Evolutionary conservation across 148 eudicot species (phyloP).

Genomic region (Spergularia marina): DNA sequence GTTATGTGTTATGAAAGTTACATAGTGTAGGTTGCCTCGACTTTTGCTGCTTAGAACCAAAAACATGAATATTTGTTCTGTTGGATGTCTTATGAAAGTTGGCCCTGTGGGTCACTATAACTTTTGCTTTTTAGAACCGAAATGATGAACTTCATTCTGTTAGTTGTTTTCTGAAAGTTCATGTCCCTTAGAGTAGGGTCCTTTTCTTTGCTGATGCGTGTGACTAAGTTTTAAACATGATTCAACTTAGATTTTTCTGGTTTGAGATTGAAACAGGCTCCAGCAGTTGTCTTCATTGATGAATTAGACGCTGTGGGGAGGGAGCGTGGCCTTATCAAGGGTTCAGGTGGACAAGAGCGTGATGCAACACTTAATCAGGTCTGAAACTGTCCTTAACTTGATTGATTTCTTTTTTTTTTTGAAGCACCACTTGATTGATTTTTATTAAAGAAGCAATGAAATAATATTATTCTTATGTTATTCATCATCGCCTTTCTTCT

Average conservation of each 20-base stretch:
- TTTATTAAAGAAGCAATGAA: conserved; percentile 12
- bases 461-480: background rate
- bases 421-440: too few relatives aligned
- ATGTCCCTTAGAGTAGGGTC: background rate
- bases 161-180: background rate
- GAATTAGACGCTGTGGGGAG: conserved; percentile 99
- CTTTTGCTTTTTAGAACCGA: background rate
- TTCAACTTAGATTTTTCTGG: conserved; percentile 16
- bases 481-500: background rate
- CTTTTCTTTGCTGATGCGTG: background rate
- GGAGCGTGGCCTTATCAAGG: conserved; percentile 92
- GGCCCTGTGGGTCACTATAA: background rate
- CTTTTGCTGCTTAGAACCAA: too few relatives aligned
- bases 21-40: too few relatives aligned
- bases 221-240: conserved; percentile 3
- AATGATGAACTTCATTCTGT: background rate
- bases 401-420: background rate
- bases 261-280: conserved; percentile 54
- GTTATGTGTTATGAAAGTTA: too few relatives aligned
- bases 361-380: conserved; percentile 99
- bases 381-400: conserved; percentile 9
- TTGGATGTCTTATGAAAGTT: background rate
- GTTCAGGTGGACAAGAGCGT: conserved; percentile 99
- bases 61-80: too few relatives aligned
- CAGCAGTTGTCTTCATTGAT: conserved; percentile 95